These are phyloP conservation scores for Neurospora tetrasperma DNA, from an alignment of 495 filamentous ascomycete genomes.

Conservation along the genomic window DNA sequence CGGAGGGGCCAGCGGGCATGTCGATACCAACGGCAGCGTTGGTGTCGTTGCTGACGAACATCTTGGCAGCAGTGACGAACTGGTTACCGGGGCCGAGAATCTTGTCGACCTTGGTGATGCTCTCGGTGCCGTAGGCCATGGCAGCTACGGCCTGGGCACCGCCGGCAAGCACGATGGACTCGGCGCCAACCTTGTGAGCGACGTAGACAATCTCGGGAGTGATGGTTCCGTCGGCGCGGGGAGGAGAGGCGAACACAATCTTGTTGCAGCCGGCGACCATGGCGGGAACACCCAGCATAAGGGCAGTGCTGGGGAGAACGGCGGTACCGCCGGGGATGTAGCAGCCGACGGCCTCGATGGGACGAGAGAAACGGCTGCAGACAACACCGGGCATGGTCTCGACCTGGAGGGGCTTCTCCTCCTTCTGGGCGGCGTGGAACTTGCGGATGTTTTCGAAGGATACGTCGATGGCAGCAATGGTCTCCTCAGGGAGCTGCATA, in stretches of 20 bases:
- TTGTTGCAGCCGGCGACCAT: constrained; percentile 96
- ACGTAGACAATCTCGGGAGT: constrained; percentile 96
- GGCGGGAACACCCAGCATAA: constrained; percentile 96
- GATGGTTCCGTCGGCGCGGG: constrained; percentile 77
- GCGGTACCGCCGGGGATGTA: constrained; percentile 95
- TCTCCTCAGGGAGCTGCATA: constrained; percentile 76
- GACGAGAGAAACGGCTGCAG: constrained; percentile 85
- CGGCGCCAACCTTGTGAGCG: constrained; percentile 94
- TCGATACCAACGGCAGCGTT: constrained; percentile 91
- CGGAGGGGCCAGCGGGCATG: constrained; percentile 95
- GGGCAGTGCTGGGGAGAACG: constrained; percentile 86
- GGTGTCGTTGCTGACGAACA: constrained; percentile 93
- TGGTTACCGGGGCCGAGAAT: constrained; percentile 97
- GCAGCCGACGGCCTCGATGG: constrained; percentile 88
- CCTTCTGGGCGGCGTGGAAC: constrained; percentile 84
- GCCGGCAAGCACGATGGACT: constrained; percentile 88
- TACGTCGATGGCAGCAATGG: constrained; percentile 80
- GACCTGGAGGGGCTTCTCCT: constrained; percentile 66
- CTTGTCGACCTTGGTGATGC: constrained; percentile 93
- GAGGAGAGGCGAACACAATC: constrained; percentile 88
- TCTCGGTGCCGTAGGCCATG: constrained; percentile 76
- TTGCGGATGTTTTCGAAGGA: constrained; percentile 88
- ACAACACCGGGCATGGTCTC: constrained; percentile 97
- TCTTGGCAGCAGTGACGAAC: constrained; percentile 97
- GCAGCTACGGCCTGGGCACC: constrained; percentile 93